These are phyloP conservation scores for Citrus medica DNA, from an alignment of 345 rosid species.

Conservation along the genomic window DNA sequence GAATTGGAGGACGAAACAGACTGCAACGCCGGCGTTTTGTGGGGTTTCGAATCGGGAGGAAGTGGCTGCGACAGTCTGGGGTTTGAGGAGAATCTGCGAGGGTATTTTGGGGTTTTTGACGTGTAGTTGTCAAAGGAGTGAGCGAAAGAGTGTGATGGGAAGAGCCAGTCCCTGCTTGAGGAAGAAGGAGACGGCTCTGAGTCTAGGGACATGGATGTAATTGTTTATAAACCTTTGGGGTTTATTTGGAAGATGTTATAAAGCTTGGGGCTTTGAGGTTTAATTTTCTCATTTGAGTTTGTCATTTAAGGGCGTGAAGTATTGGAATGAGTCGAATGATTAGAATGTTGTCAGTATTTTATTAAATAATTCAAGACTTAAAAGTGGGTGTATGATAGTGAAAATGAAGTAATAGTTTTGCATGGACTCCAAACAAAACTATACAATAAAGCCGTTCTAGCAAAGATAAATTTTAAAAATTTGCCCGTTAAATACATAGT, in stretches of 20 bases:
- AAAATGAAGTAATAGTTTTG: neutral
- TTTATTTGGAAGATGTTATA: neutral
- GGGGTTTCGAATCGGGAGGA: slow-evolving; percentile 17
- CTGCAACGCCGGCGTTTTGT: slow-evolving; percentile 18
- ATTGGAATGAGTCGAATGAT: neutral
- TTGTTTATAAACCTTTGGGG: slow-evolving; percentile 1
- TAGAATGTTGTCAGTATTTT: neutral
- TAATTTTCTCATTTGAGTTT: neutral
- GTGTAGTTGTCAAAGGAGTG: slow-evolving; percentile 21
- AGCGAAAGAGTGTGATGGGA: slow-evolving; percentile 58
- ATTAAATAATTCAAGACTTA: neutral
- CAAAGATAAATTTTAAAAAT: too few species aligned
- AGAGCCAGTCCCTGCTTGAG: slow-evolving; percentile 56
- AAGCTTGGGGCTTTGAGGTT: neutral
- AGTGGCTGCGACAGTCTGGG: slow-evolving; percentile 25
- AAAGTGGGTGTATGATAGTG: neutral
- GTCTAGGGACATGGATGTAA: slow-evolving; percentile 35
- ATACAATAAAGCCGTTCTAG: neutral
- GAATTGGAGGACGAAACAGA: slow-evolving; percentile 19
- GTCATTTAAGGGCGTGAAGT: neutral
- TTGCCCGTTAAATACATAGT: too few species aligned
- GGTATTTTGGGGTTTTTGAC: slow-evolving; percentile 21
- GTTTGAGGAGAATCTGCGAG: slow-evolving; percentile 40
- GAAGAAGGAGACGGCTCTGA: slow-evolving; percentile 27
- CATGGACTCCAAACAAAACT: neutral